phyloP scores from a whole-genome alignment of 164 flowering plant species.

The Liriodendron chinense region DNA sequence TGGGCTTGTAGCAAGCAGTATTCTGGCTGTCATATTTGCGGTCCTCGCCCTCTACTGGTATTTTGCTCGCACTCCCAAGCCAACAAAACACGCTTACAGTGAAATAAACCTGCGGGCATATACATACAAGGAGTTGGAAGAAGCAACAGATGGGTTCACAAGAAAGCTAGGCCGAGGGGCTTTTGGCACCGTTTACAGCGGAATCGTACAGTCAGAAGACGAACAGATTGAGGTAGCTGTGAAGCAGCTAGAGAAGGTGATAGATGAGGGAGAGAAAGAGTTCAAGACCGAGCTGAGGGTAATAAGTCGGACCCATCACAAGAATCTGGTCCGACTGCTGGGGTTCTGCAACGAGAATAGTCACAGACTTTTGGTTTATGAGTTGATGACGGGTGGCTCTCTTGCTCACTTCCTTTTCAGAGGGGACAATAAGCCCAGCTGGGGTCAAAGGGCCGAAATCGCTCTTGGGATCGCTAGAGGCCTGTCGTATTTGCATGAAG shows the following conservation, averaged over 20 bases:
- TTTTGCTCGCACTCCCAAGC: background rate
- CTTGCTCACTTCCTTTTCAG: slow-evolving; percentile 21
- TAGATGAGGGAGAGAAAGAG: slow-evolving; percentile 24
- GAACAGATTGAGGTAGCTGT: slow-evolving; percentile 23
- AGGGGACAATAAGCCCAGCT: slow-evolving; percentile 18
- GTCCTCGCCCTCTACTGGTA: background rate
- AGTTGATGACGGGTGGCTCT: slow-evolving; percentile 22
- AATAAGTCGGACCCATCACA: slow-evolving; percentile 30
- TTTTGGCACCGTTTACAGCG: slow-evolving; percentile 29
- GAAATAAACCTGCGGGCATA: slow-evolving; percentile 21
- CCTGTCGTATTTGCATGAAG: slow-evolving; percentile 22
- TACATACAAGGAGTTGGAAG: slow-evolving; percentile 23
- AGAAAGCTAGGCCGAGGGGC: slow-evolving; percentile 24
- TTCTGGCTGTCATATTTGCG: background rate
- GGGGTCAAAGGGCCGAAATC: slow-evolving; percentile 24
- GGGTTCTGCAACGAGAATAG: slow-evolving; percentile 19
- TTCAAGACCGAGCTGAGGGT: slow-evolving; percentile 30
- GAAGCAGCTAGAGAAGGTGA: slow-evolving; percentile 26
- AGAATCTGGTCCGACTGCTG: slow-evolving; percentile 22
- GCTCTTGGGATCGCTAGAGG: slow-evolving; percentile 24
- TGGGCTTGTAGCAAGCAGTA: background rate
- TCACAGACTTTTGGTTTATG: slow-evolving; percentile 23
- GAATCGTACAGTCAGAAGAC: slow-evolving; percentile 13
- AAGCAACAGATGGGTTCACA: slow-evolving; percentile 28
- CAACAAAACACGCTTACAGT: background rate